Percentiles rank a stretch among this genome's conserved stretches.
phyloP scores from a whole-genome alignment of 768 basidiomycete species.

The Panus rudis region DNA sequence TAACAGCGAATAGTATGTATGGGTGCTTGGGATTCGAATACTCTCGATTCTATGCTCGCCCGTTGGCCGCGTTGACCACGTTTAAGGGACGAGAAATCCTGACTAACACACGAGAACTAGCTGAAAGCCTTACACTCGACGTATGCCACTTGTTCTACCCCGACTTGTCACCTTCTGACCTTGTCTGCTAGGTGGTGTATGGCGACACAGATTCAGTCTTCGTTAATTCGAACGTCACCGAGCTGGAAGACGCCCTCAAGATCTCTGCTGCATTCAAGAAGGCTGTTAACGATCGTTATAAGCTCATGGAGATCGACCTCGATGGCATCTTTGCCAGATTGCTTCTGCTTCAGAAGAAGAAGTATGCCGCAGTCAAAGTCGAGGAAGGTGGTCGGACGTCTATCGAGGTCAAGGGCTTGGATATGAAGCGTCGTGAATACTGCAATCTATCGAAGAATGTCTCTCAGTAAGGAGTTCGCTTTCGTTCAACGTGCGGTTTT shows the following conservation, averaged over 20 bases:
- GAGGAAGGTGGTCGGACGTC: slow-evolving; percentile 73
- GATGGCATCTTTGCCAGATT: slow-evolving; percentile 92
- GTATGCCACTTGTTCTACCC: slow-evolving; percentile 38
- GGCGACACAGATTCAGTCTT: slow-evolving; percentile 99
- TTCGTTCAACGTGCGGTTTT: neutral
- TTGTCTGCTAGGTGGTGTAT: slow-evolving; percentile 74
- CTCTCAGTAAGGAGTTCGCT: slow-evolving; percentile 64
- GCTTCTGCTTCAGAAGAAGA: slow-evolving; percentile 94
- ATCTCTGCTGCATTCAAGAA: slow-evolving; percentile 93
- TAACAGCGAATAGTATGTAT: slow-evolving; percentile 99
- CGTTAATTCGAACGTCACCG: slow-evolving; percentile 90
- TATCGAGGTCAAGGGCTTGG: slow-evolving; percentile 92
- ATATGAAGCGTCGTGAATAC: slow-evolving; percentile 99
- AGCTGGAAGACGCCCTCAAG: slow-evolving; percentile 82
- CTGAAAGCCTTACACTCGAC: slow-evolving; percentile 84
- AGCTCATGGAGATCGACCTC: slow-evolving; percentile 92
- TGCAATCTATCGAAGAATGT: slow-evolving; percentile 86
- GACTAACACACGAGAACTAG: slow-evolving; percentile 87
- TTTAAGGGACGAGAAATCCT: slow-evolving; percentile 97
- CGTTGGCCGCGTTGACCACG: slow-evolving; percentile 95
- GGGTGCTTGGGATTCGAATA: slow-evolving; percentile 98
- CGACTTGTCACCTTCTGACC: neutral
- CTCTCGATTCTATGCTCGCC: slow-evolving; percentile 93
- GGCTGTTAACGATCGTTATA: slow-evolving; percentile 92
- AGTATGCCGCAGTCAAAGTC: slow-evolving; percentile 95